phyloP scores from a whole-genome alignment of 805 yeast species.

The Candida tallmaniae region DNA sequence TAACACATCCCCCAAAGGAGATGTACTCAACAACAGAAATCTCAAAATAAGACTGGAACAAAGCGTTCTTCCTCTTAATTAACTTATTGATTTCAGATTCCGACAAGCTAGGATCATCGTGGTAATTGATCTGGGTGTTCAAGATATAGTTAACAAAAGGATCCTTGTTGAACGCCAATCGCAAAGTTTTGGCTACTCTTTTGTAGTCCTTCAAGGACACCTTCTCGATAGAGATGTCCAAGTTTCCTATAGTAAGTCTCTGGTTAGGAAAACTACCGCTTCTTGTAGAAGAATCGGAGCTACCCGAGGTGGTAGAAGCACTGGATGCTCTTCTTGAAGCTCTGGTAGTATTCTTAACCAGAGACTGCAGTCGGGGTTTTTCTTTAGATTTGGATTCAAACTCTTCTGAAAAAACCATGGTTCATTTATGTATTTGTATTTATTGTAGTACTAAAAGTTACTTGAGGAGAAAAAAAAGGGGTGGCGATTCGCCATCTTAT shows the following conservation, averaged over 20 bases:
- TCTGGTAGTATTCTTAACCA: conserved; percentile 14
- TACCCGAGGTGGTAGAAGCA: conserved; percentile 3
- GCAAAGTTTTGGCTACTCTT: conserved; percentile 51
- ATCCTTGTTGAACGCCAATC: conserved; percentile 51
- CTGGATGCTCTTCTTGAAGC: conserved; percentile 4
- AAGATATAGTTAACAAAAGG: conserved; percentile 47
- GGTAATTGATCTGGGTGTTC: conserved; percentile 36
- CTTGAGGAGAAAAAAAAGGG: too few relatives aligned
- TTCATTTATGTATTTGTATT: background rate
- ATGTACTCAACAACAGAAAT: conserved; percentile 49
- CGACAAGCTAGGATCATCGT: conserved; percentile 8
- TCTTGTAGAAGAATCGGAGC: background rate
- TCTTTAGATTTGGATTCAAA: conserved; percentile 26
- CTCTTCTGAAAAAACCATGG: conserved; percentile 20
- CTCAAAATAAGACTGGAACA: conserved; percentile 49
- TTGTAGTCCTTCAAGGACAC: conserved; percentile 42
- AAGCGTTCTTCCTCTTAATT: conserved; percentile 21
- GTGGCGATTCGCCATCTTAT: too few relatives aligned
- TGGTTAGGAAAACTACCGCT: conserved; percentile 6
- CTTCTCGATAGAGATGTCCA: conserved; percentile 16
- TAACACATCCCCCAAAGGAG: conserved; percentile 46
- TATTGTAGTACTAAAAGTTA: too few relatives aligned
- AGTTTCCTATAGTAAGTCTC: conserved; percentile 12
- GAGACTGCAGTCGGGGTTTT: conserved; percentile 40
- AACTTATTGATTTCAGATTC: conserved; percentile 28